Percentiles rank a stretch among this genome's conserved stretches.
Conservation (phyloP, 768 basidiomycete species). For the Cytidiella melzeri region DNA sequence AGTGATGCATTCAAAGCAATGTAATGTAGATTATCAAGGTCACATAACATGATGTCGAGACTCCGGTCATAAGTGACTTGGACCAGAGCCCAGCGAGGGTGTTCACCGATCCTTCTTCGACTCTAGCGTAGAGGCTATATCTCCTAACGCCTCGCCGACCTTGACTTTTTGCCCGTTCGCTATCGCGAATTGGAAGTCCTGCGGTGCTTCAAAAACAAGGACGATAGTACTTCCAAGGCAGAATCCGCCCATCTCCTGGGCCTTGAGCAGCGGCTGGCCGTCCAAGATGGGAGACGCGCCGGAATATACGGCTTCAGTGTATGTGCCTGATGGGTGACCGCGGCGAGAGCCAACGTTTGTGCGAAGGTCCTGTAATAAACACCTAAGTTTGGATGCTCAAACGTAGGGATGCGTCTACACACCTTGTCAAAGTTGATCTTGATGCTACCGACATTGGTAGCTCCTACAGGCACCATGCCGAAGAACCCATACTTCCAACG, state of each 20-base stretch:
- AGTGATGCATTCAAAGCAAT: too few relatives aligned
- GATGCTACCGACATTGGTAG: slow-evolving; percentile 97
- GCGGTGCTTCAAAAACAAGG: slow-evolving; percentile 92
- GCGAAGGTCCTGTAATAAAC: slow-evolving; percentile 57
- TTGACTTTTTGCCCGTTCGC: slow-evolving; percentile 78
- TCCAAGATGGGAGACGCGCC: slow-evolving; percentile 75
- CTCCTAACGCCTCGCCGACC: slow-evolving; percentile 80
- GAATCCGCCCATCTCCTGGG: slow-evolving; percentile 98
- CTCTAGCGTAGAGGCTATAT: slow-evolving; percentile 23
- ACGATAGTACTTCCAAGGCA: slow-evolving; percentile 94
- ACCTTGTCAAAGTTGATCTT: slow-evolving; percentile 93
- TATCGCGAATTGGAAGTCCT: slow-evolving; percentile 71
- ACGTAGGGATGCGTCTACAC: slow-evolving; percentile 7
- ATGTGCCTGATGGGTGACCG: slow-evolving; percentile 75
- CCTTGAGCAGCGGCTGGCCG: slow-evolving; percentile 82
- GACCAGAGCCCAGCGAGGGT: too few relatives aligned
- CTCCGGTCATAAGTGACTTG: too few relatives aligned
- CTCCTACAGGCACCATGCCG: slow-evolving; percentile 95
- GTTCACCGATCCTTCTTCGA: slow-evolving; percentile 11
- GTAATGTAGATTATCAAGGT: too few relatives aligned
- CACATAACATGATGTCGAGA: too few relatives aligned
- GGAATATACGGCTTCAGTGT: slow-evolving; percentile 87
- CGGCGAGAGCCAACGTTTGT: slow-evolving; percentile 77
- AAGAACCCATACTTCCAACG: slow-evolving; percentile 96
- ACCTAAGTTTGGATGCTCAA: slow-evolving; percentile 3